A percentile compares a stretch with the other conserved stretches of the same genome.
Evolutionary conservation across 2,329 filamentous ascomycete species (phyloP).

Genomic region (Stachybotrys chartarum): DNA sequence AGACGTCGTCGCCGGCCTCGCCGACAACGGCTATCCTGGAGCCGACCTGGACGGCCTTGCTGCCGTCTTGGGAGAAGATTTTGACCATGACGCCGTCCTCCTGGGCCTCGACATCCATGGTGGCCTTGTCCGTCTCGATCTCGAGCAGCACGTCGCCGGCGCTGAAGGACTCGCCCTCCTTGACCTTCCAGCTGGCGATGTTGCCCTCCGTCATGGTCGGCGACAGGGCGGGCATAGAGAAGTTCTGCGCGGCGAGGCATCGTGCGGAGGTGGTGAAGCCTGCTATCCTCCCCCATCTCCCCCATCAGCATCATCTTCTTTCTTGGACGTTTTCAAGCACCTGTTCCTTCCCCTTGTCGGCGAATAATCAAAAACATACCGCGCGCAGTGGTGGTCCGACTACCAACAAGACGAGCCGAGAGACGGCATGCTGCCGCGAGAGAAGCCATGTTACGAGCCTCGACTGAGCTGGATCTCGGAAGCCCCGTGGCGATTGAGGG

Average conservation of each 20-base stretch:
- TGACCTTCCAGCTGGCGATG: slow-evolving; percentile 77
- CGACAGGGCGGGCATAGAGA: slow-evolving; percentile 85
- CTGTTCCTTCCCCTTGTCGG: neutral
- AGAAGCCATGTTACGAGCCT: slow-evolving; percentile 50
- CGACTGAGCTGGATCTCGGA: slow-evolving; percentile 14
- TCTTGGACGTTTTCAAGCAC: too few relatives aligned
- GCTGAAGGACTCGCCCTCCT: slow-evolving; percentile 76
- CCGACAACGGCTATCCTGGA: slow-evolving; percentile 76
- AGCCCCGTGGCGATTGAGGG: slow-evolving; percentile 11
- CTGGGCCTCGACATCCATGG: slow-evolving; percentile 91
- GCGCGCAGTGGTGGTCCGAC: slow-evolving; percentile 43
- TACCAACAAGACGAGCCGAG: slow-evolving; percentile 50
- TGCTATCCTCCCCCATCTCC: slow-evolving; percentile 21
- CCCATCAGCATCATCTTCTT: too few relatives aligned
- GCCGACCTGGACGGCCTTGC: slow-evolving; percentile 72
- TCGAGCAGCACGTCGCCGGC: slow-evolving; percentile 84
- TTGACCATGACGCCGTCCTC: slow-evolving; percentile 83
- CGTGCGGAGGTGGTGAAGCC: slow-evolving; percentile 58
- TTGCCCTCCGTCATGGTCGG: slow-evolving; percentile 93
- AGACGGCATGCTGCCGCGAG: slow-evolving; percentile 57
- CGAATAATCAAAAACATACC: slow-evolving; percentile 34
- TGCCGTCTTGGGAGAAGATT: slow-evolving; percentile 66
- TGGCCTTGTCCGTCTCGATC: slow-evolving; percentile 91
- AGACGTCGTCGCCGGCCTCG: slow-evolving; percentile 73
- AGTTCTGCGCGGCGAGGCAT: slow-evolving; percentile 70